Conservation (phyloP, 495 filamentous ascomycete genomes). For the Pyrenopolyporus hunteri region DNA sequence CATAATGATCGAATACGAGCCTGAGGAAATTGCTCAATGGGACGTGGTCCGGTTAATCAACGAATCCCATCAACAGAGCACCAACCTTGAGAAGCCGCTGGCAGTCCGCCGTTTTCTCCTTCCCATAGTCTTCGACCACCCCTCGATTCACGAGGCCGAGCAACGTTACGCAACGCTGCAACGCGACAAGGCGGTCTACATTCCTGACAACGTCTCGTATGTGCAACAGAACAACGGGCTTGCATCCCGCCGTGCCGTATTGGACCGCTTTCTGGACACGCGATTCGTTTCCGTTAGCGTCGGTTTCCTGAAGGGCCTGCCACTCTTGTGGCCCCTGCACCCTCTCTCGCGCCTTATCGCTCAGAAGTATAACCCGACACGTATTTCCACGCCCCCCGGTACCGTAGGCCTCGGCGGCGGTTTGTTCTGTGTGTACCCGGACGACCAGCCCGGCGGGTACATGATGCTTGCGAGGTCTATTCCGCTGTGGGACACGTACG, state of each 20-base stretch:
- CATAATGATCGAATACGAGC: slow-evolving; percentile 26
- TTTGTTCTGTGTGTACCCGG: slow-evolving; percentile 62
- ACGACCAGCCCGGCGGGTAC: slow-evolving; percentile 65
- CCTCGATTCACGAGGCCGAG: slow-evolving; percentile 55
- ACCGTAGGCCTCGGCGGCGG: slow-evolving; percentile 61
- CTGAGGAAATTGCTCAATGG: slow-evolving; percentile 8
- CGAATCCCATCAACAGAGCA: slow-evolving; percentile 2
- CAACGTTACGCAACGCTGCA: slow-evolving; percentile 64
- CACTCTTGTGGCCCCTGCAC: slow-evolving; percentile 62
- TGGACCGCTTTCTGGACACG: slow-evolving; percentile 56
- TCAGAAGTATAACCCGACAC: slow-evolving; percentile 65
- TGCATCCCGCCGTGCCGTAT: slow-evolving; percentile 37
- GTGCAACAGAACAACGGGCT: slow-evolving; percentile 62
- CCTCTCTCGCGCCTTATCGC: slow-evolving; percentile 59
- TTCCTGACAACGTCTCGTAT: slow-evolving; percentile 64
- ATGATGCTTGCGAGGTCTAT: slow-evolving; percentile 62
- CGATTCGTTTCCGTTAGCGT: slow-evolving; percentile 60
- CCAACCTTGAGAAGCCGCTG: slow-evolving; percentile 7
- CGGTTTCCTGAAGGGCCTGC: slow-evolving; percentile 63
- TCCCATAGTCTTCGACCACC: slow-evolving; percentile 60
- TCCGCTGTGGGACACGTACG: slow-evolving; percentile 61
- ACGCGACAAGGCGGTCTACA: slow-evolving; percentile 62
- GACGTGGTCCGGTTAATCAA: slow-evolving; percentile 13
- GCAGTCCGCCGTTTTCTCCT: slow-evolving; percentile 50
- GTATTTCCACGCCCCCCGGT: slow-evolving; percentile 63